Base-by-base conservation (phyloP, 2,329 filamentous ascomycete genomes). In the Fusarium sp. region DNA sequence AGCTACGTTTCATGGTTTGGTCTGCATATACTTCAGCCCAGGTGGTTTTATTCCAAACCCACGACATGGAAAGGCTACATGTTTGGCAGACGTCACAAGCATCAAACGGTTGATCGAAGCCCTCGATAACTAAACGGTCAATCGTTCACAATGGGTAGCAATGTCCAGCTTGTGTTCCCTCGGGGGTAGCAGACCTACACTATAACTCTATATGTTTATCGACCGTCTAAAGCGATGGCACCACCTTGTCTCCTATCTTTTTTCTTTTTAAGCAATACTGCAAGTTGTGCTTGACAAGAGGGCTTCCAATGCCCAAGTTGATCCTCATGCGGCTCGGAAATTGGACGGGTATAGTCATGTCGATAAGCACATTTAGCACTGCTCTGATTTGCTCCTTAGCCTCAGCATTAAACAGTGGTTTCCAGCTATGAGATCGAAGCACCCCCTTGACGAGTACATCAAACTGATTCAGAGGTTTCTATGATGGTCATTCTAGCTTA, bases 301-400 rank as follows among this genome's bases (percentile, higher is more conserved):
- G 7, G 28, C 28, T 15, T 32, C 28, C 12, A 32, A 15, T 36
- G 32, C 26, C 38, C 20, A 8, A 20, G 9, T 14, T 9, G 28
- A 44, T 7, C 2, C 17, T 24, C 20, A 21, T 24, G 6, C 9
- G 23, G 4, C 8, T 4, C 55, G 51, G 65, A 26, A 54, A 62
- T 62, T 36, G 44, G 24, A 23, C 61, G 60, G 60, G 17, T 49
- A 44, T 65, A 61, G 12, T 7, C 2, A 17, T 14, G 26, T 8
- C 17, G 23, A 66, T 66, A 67, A 56, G 53, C 53, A 68, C 38
- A 53, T 68, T 69, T 66, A 62, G 23, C 24, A 40, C 28, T 34
- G 38, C 45, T 62, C 48, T 66, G 61, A 66, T 69, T 62, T 62
- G 61, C 38, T 53, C 48, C 54, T 20, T 21, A 51, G 28, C 32